Evolutionary conservation across 2,329 filamentous ascomycete genomes (phyloP).

Genomic region (Tolypocladium guangdongense): DNA sequence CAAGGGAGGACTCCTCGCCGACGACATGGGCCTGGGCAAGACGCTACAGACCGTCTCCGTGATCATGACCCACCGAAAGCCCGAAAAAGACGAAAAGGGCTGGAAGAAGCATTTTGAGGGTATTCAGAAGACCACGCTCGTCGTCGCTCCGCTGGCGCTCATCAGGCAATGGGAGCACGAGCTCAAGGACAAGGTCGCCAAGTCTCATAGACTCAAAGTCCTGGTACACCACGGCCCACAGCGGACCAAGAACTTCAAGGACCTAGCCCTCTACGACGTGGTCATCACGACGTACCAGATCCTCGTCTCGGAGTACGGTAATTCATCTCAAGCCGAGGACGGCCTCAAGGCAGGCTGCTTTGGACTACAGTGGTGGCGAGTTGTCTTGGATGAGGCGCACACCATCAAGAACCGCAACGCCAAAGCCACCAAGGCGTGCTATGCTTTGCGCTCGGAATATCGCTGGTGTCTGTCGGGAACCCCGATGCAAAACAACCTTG

Average conservation of each 20-base stretch:
- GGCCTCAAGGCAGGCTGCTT: slow-evolving; percentile 73
- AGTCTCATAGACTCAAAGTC: slow-evolving; percentile 62
- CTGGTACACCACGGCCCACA: slow-evolving; percentile 85
- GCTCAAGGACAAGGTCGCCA: slow-evolving; percentile 69
- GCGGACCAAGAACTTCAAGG: slow-evolving; percentile 66
- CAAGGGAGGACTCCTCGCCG: slow-evolving; percentile 88
- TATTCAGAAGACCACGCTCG: slow-evolving; percentile 70
- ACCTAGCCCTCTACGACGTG: slow-evolving; percentile 79
- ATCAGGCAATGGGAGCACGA: slow-evolving; percentile 97
- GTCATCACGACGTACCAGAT: slow-evolving; percentile 97
- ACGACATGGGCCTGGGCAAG: slow-evolving; percentile 96
- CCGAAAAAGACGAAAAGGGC: slow-evolving; percentile 41
- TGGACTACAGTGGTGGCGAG: slow-evolving; percentile 85
- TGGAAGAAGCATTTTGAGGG: slow-evolving; percentile 60
- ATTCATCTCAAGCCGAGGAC: slow-evolving; percentile 49
- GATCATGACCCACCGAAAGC: slow-evolving; percentile 72
- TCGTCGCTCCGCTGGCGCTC: slow-evolving; percentile 84
- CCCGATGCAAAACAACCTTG: slow-evolving; percentile 95
- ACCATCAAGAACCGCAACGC: slow-evolving; percentile 98
- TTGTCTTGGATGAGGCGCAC: slow-evolving; percentile 93
- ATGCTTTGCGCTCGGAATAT: slow-evolving; percentile 72
- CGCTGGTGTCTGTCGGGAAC: slow-evolving; percentile 95
- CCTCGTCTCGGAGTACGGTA: slow-evolving; percentile 77
- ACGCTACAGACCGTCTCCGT: slow-evolving; percentile 88
- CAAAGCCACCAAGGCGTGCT: slow-evolving; percentile 89